Conservation (phyloP, 495 filamentous ascomycete genomes). For the Letharia lupina region DNA sequence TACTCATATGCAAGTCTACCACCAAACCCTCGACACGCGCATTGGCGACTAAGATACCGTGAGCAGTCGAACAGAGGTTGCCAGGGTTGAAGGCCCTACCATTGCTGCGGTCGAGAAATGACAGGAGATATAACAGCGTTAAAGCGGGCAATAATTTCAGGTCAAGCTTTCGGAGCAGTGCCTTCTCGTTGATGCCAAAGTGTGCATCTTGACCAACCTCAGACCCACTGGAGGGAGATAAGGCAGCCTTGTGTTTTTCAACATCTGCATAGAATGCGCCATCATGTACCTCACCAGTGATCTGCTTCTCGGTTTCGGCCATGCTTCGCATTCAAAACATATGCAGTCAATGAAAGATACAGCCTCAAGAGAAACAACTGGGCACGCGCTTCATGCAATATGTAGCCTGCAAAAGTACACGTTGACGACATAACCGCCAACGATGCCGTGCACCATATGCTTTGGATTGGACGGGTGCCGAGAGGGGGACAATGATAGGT, state of each 20-base stretch:
- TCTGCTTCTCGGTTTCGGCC: background rate
- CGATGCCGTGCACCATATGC: background rate
- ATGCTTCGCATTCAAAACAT: background rate
- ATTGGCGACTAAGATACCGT: conserved; percentile 42
- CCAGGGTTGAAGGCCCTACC: conserved; percentile 32
- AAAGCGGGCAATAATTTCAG: conserved; percentile 55
- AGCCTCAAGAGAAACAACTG: background rate
- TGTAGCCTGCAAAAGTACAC: no score
- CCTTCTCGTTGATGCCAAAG: conserved; percentile 45
- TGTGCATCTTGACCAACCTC: conserved; percentile 1
- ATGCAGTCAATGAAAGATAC: no score
- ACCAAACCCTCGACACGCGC: conserved; percentile 55
- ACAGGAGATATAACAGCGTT: conserved; percentile 61
- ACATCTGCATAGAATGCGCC: background rate
- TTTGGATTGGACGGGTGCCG: background rate
- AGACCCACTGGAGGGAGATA: background rate
- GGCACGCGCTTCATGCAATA: background rate
- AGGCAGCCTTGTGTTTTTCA: background rate
- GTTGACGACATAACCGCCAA: background rate
- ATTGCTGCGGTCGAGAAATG: conserved; percentile 69
- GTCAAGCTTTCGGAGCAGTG: conserved; percentile 59
- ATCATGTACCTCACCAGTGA: background rate
- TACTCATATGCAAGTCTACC: conserved; percentile 53
- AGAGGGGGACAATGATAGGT: background rate
- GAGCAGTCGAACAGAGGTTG: background rate